These are phyloP conservation scores for Aureobasidium leucospermi DNA, from an alignment of 2,329 filamentous ascomycete genomes.

Conservation along the genomic window DNA sequence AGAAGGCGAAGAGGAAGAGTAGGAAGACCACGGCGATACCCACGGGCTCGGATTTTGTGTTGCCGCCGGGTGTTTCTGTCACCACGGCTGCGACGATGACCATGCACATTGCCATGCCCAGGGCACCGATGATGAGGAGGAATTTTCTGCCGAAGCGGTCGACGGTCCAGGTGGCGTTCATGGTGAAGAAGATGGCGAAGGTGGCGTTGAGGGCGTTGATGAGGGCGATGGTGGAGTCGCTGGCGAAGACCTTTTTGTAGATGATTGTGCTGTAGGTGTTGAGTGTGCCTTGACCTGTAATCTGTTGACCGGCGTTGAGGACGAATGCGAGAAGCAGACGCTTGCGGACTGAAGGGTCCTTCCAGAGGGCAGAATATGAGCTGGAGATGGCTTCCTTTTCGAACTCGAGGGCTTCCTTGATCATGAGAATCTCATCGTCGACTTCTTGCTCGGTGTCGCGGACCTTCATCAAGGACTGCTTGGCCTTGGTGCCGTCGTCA, in stretches of 20 bases:
- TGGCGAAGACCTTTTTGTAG: constrained; percentile 62
- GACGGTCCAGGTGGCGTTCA: constrained; percentile 66
- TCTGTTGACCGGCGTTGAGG: constrained; percentile 63
- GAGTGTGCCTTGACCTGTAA: constrained; percentile 64
- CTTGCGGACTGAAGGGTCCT: constrained; percentile 60
- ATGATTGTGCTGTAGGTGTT: constrained; percentile 69
- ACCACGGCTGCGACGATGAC: constrained; percentile 54
- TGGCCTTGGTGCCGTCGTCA: constrained; percentile 54
- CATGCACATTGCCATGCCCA: constrained; percentile 66
- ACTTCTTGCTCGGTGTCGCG: constrained; percentile 59
- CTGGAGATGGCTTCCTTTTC: constrained; percentile 62
- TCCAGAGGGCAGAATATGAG: constrained; percentile 60
- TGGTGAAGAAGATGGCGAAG: constrained; percentile 63
- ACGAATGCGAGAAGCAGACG: constrained; percentile 58
- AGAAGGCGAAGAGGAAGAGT: constrained; percentile 42
- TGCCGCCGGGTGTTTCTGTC: constrained; percentile 50
- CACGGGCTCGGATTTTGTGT: constrained; percentile 48
- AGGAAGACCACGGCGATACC: constrained; percentile 63
- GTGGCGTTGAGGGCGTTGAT: constrained; percentile 71
- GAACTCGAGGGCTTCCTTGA: constrained; percentile 62
- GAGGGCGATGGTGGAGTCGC: constrained; percentile 53
- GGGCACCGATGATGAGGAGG: constrained; percentile 59
- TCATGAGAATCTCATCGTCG: constrained; percentile 57
- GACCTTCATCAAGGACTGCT: constrained; percentile 50
- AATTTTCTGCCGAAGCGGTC: constrained; percentile 65